Evolutionary conservation across 148 eudicot species (phyloP).

Genomic region (Chenopodium formosanum): DNA sequence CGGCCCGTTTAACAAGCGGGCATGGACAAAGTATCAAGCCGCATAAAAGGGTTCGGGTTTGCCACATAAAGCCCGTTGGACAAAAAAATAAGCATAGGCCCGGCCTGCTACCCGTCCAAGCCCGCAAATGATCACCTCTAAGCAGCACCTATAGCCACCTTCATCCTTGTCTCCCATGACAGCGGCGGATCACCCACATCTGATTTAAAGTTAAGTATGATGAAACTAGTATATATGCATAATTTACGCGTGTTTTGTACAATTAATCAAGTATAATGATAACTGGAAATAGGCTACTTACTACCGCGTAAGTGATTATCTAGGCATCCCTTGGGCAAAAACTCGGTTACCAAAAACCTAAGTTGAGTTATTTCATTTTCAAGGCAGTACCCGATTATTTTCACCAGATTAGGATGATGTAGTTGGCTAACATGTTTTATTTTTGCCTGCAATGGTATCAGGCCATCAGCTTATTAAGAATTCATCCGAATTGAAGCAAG

Average conservation of each 20-base stretch:
- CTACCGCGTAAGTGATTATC: slow-evolving; percentile 83
- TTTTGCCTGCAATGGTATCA: slow-evolving; percentile 58
- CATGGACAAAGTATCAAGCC: too few species aligned
- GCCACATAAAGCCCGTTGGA: too few species aligned
- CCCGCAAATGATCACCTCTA: too few species aligned
- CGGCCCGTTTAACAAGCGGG: too few species aligned
- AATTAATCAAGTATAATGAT: too few species aligned
- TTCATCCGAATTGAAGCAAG: not conserved
- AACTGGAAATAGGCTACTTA: slow-evolving; percentile 25
- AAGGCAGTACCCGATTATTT: slow-evolving; percentile 69
- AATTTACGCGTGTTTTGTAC: too few species aligned
- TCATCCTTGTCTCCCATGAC: slow-evolving; percentile 42
- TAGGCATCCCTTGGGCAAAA: slow-evolving; percentile 82
- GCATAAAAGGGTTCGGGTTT: too few species aligned
- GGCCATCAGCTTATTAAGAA: not conserved
- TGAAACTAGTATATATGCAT: not conserved
- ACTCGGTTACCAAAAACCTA: slow-evolving; percentile 76
- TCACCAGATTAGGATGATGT: slow-evolving; percentile 71
- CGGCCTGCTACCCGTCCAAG: too few species aligned
- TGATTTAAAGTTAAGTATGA: too few species aligned
- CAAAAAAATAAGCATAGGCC: too few species aligned
- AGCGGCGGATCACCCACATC: slow-evolving; percentile 58
- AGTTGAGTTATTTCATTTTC: slow-evolving; percentile 44
- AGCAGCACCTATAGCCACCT: slow-evolving; percentile 80
- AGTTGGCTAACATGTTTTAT: slow-evolving; percentile 71